Evolutionary conservation across 164 flowering plant species (phyloP).

Genomic region (Hamamelis virginiana): DNA sequence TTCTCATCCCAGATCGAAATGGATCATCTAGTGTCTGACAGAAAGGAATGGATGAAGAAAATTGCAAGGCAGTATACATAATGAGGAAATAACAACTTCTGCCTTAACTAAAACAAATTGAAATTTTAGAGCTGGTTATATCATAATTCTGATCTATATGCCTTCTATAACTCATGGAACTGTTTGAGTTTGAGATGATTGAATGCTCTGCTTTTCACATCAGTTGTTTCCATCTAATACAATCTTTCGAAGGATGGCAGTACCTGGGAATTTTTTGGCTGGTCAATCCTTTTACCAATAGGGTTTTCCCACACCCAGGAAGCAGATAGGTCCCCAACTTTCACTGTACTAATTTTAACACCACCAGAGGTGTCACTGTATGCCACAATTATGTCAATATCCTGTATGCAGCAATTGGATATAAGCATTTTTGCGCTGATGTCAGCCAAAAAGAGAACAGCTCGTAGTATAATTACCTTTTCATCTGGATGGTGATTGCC

Average conservation of each 20-base stretch:
- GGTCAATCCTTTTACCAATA: not conserved
- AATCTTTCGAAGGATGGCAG: not conserved
- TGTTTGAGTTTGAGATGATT: not conserved
- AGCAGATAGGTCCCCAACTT: conserved; percentile 12
- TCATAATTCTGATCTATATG: not conserved
- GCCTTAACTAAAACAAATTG: not conserved
- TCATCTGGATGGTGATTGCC: conserved; percentile 5
- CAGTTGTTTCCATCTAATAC: no score
- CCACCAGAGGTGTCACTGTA: conserved; percentile 18
- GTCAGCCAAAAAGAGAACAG: not conserved
- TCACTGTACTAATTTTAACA: conserved; percentile 12
- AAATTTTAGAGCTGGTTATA: not conserved
- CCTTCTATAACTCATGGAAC: not conserved
- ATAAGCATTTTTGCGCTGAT: not conserved
- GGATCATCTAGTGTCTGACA: not conserved
- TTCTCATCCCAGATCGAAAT: not conserved
- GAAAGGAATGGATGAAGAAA: no score
- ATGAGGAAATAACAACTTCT: not conserved
- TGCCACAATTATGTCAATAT: conserved; percentile 14
- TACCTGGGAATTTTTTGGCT: conserved; percentile 6
- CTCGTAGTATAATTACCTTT: conserved; percentile 3
- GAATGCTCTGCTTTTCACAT: no score
- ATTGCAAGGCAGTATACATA: no score
- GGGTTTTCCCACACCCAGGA: conserved; percentile 20
- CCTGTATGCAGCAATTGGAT: not conserved